These are phyloP conservation scores for Suillus sp. DNA, from an alignment of 768 basidiomycete species.

Conservation along the genomic window DNA sequence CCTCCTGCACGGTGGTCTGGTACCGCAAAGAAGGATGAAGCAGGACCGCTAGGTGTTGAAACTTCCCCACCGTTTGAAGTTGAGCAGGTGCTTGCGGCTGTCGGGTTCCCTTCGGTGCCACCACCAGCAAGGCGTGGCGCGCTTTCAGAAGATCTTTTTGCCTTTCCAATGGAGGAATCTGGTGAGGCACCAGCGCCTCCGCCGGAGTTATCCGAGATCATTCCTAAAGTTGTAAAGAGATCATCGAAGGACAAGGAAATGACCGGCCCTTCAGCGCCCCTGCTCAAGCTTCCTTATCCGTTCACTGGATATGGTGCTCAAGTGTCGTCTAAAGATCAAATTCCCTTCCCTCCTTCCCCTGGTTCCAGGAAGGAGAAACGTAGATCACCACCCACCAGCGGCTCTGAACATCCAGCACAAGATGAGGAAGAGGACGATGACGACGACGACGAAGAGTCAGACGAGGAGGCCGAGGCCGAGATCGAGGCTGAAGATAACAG, in stretches of 20 bases:
- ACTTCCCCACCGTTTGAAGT: constrained; percentile 45
- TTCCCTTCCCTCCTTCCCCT: constrained; percentile 78
- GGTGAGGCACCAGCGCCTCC: constrained; percentile 24
- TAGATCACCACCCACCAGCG: constrained; percentile 30
- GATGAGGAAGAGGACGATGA: constrained; percentile 29
- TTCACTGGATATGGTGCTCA: constrained; percentile 65
- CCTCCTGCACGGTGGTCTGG: constrained; percentile 38
- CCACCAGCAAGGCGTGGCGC: constrained; percentile 57
- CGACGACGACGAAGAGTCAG: constrained; percentile 41
- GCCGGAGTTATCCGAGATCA: constrained; percentile 40
- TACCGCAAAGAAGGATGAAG: constrained; percentile 34
- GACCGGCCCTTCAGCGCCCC: constrained; percentile 42
- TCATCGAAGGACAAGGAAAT: constrained; percentile 49
- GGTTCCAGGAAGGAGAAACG: constrained; percentile 43
- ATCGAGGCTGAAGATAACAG: constrained; percentile 42
- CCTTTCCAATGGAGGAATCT: constrained; percentile 43
- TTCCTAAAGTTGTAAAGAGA: constrained; percentile 49
- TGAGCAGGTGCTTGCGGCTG: constrained; percentile 61
- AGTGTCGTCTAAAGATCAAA: constrained; percentile 59
- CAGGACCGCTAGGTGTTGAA: constrained; percentile 30
- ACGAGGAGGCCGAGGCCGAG: constrained; percentile 45
- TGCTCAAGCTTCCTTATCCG: constrained; percentile 67
- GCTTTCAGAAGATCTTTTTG: constrained; percentile 68
- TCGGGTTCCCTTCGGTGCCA: constrained; percentile 50
- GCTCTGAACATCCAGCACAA: constrained; percentile 31